These are phyloP conservation scores for Trebouxiophyceae sp. DNA, from an alignment of 163 green algal species.

Conservation along the genomic window DNA sequence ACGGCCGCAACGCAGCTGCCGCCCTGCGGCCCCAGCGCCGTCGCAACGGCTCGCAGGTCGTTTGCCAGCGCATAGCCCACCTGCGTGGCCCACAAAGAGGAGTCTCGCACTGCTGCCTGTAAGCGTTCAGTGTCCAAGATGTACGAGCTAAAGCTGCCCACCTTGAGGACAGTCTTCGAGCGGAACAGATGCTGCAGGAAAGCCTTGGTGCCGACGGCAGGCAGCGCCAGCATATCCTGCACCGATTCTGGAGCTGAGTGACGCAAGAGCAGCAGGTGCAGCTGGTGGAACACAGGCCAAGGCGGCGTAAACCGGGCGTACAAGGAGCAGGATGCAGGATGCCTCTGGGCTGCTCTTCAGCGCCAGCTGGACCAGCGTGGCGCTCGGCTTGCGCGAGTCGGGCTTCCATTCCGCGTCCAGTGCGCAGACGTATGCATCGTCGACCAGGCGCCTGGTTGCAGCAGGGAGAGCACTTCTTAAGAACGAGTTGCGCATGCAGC, in stretches of 20 bases:
- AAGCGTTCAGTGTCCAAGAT: not conserved
- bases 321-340: constrained; percentile 2
- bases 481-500: too few relatives aligned
- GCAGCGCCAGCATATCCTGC: constrained; percentile 1
- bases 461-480: too few relatives aligned
- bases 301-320: not conserved
- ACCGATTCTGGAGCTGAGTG: not conserved
- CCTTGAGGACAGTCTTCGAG: constrained; percentile 10
- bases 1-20: constrained; percentile 28
- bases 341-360: not conserved
- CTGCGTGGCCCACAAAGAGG: constrained; percentile 22
- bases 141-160: constrained; percentile 3
- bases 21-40: constrained; percentile 17
- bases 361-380: constrained; percentile 33
- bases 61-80: constrained; percentile 26
- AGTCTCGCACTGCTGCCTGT: not conserved
- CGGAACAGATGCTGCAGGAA: constrained; percentile 11
- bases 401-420: constrained; percentile 38
- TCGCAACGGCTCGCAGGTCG: constrained; percentile 24
- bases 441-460: constrained; percentile 17
- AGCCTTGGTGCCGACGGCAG: not conserved
- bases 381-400: constrained; percentile 8
- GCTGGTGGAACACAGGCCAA: not conserved
- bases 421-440: constrained; percentile 16
- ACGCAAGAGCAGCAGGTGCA: not conserved